Percentiles rank a stretch among this genome's conserved stretches.
These are phyloP conservation scores for Neurospora cerealis DNA, from an alignment of 495 filamentous ascomycete genomes.

Conservation along the genomic window DNA sequence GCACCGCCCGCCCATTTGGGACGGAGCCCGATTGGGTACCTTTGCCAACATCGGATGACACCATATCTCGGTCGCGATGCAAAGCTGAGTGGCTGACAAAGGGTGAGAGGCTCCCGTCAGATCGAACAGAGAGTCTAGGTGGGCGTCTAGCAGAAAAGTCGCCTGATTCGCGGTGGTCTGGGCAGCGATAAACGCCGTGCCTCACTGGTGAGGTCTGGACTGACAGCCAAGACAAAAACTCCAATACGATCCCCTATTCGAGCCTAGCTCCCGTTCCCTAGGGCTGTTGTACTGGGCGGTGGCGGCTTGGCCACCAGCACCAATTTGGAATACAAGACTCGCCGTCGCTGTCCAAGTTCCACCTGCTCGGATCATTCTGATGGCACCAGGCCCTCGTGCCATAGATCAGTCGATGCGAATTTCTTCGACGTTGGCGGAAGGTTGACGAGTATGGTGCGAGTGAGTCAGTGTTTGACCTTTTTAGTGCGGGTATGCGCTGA, in stretches of 20 bases:
- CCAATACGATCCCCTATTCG: neutral
- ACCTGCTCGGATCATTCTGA: neutral
- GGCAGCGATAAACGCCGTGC: neutral
- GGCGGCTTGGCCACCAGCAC: neutral
- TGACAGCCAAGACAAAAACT: neutral
- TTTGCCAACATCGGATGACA: neutral
- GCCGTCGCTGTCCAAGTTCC: neutral
- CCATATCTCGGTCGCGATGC: neutral
- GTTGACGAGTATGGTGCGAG: neutral
- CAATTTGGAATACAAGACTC: neutral
- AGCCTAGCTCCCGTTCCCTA: neutral
- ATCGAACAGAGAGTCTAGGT: neutral
- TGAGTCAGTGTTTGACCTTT: neutral
- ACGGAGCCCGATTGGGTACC: neutral
- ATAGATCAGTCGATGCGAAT: neutral
- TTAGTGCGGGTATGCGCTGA: neutral
- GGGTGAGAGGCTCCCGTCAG: neutral
- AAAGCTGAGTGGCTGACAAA: neutral
- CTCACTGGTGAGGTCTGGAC: neutral
- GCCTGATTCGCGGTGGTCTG: neutral
- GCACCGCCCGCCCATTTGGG: neutral
- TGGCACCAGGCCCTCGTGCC: neutral
- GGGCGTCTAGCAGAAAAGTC: neutral
- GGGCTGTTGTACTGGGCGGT: neutral
- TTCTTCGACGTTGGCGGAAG: neutral